Evolutionary conservation across 2,329 filamentous ascomycete genomes (phyloP), one percentile per base, ranked within the genome.

Genomic region (Scedosporium aurantiacum): DNA sequence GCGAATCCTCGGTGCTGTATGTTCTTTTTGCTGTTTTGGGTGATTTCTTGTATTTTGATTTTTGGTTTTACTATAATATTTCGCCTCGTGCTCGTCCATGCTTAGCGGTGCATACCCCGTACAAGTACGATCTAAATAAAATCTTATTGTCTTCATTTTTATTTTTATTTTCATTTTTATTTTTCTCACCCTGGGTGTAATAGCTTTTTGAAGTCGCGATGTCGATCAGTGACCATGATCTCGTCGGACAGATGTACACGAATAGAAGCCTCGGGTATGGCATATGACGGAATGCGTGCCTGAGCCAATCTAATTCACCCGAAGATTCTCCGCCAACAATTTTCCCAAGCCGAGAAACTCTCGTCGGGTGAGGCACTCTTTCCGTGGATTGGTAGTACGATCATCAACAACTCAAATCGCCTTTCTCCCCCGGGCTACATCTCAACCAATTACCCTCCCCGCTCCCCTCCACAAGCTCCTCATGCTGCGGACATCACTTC

Each of bases 401-500:
- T 60, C 23, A 52, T 60, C 47, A 50, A 40, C 23, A 50, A 37
- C 12, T 10, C 12, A 21, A 23, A 28, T 45, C 27, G 23, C 6
- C 23, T 32, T 25, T n/a, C 41, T 28, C n/a, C 58, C 28, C 21
- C 41, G 6, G 41, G 32, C 27, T 21, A 27, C 57, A 25, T 27
- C 12, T 28, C 43, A 16, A 25, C 58, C 43, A 45, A 47, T 59
- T 60, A 14, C 47, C 58, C 58, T 54, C 14, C 25, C 16, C 47
- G 14, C 43, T 60, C 59, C 61, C 32, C 41, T 45, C 54, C 21
- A 72, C 71, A 73, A 79, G 77, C 78, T 76, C 76, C 78, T 79
- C 78, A 87, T 87, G 84, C 81, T 87, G 82, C 84, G 84, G 78
- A 83, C 82, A 74, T 86, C 84, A 75, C 76, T 87, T 78, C 82